Base-by-base conservation (phyloP, 352 stramenopile species). In the Globisporangium cystogenes region DNA sequence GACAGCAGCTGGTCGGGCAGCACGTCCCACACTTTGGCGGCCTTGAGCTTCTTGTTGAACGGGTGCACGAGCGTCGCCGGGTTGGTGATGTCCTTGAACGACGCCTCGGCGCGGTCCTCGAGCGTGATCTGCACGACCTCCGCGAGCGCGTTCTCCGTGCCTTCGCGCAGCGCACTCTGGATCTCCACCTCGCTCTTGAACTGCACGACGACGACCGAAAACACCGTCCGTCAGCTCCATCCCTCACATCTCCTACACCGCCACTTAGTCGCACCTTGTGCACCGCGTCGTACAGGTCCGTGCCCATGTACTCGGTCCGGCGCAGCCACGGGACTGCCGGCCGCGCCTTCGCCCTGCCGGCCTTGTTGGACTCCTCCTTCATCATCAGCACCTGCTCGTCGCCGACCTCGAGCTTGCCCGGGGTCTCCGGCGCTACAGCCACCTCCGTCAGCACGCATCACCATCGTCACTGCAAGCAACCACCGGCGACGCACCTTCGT, bases 151-250 rank as follows among this genome's bases (percentile, higher is more conserved):
- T 76, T 90, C 54, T 93, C 81, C 11, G 81, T 93, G 48, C 79
- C 79, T 70, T 93, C 79, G 33, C 83, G 81, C 43, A 93, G 62
- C 37, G 78, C 81, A 29, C 68, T 89, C 60, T 93, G 83, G 53
- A 93, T 86, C 59, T 93, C 83, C 29, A 83, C 76, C 48, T 93
- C 83, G 56, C 81, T 93, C 59, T 90, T 90, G 60, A 93, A 93
- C 58, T 74, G 36, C 15, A 29, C 7, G 7, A 35, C 5, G 26
- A 29, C 26, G 5, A n/a, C n/a, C n/a, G n/a, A n/a, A n/a, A n/a
- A n/a, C n/a, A n/a, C n/a, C n/a, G n/a, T n/a, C n/a, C n/a, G n/a
- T n/a, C n/a, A n/a, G n/a, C n/a, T n/a, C n/a, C n/a, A n/a, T n/a
- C n/a, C n/a, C n/a, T 29, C 26, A 29, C 26, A 29, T 29, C 26